Percentiles rank a stretch among this genome's conserved stretches.
Conservation (phyloP, 371 early-diverging fungal genomes). For the Funneliformis caledonium region DNA sequence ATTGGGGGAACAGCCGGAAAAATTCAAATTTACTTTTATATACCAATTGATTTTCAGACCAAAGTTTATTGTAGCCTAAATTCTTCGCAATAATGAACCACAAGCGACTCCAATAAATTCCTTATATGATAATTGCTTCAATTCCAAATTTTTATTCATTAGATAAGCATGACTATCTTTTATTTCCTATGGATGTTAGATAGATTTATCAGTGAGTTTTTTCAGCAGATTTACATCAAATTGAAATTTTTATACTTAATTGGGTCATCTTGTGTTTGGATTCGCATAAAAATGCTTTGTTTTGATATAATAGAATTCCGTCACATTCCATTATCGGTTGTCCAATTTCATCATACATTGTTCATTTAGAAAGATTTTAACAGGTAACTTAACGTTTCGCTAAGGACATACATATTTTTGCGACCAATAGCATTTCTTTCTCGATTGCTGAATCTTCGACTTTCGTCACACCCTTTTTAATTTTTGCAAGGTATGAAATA, state of each 20-base stretch:
- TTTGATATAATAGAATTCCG: constrained; percentile 19
- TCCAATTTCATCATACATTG: constrained; percentile 11
- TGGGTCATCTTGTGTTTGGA: constrained; percentile 28
- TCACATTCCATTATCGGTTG: constrained; percentile 22
- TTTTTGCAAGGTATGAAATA: neutral
- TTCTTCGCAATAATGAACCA: constrained; percentile 1
- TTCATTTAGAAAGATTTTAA: constrained; percentile 5
- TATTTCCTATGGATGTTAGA: constrained; percentile 19
- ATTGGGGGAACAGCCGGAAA: no score
- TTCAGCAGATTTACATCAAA: constrained; percentile 27
- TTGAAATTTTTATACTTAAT: constrained; percentile 24
- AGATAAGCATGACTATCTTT: neutral
- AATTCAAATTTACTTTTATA: no score
- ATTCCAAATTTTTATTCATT: constrained; percentile 27
- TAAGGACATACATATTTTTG: constrained; percentile 6
- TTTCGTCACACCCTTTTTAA: constrained; percentile 3
- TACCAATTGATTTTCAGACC: no score
- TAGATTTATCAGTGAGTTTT: constrained; percentile 28
- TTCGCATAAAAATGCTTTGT: constrained; percentile 32
- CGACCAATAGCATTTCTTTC: neutral
- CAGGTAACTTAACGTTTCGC: constrained; percentile 19
- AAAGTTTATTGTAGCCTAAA: no score
- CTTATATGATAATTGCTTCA: constrained; percentile 31
- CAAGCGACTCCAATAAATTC: constrained; percentile 35
- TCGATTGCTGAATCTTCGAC: constrained; percentile 24